These are phyloP conservation scores for Pythium vanterpoolii DNA, from an alignment of 352 stramenopile genomes.

Conservation along the genomic window DNA sequence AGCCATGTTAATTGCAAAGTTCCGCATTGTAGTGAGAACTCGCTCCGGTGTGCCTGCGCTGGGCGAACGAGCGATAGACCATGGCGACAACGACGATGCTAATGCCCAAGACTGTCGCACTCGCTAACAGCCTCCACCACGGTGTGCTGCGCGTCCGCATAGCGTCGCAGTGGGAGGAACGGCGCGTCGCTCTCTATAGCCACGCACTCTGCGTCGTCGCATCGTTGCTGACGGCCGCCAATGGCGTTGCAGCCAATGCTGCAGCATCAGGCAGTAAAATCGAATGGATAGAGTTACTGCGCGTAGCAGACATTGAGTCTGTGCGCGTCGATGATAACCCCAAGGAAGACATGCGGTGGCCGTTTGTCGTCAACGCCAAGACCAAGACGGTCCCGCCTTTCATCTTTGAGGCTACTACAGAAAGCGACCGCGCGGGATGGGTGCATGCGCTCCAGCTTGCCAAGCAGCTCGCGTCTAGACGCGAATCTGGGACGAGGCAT, in stretches of 20 bases:
- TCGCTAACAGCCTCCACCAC: conserved; percentile 25
- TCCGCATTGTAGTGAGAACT: too few species aligned
- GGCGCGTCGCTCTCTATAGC: conserved; percentile 16
- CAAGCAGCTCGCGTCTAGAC: conserved; percentile 16
- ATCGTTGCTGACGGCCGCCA: background rate
- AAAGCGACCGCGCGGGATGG: conserved; percentile 24
- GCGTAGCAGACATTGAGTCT: conserved; percentile 11
- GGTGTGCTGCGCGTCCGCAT: conserved; percentile 10
- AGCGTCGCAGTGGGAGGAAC: conserved; percentile 1
- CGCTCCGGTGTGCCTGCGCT: background rate
- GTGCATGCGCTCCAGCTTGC: conserved; percentile 22
- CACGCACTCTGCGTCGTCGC: conserved; percentile 11
- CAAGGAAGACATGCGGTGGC: background rate
- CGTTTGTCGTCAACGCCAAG: conserved; percentile 2
- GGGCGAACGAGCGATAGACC: background rate
- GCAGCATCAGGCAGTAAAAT: conserved; percentile 1
- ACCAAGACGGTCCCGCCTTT: background rate
- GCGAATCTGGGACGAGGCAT: background rate
- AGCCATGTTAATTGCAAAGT: background rate
- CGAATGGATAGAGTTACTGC: conserved; percentile 17
- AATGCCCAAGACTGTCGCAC: conserved; percentile 9
- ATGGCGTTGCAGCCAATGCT: background rate
- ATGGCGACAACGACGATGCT: background rate
- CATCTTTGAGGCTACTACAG: conserved; percentile 11
- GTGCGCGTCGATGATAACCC: background rate